phyloP scores from a whole-genome alignment of 2,329 filamentous ascomycete species.

The Gaeumannomyces sp. region DNA sequence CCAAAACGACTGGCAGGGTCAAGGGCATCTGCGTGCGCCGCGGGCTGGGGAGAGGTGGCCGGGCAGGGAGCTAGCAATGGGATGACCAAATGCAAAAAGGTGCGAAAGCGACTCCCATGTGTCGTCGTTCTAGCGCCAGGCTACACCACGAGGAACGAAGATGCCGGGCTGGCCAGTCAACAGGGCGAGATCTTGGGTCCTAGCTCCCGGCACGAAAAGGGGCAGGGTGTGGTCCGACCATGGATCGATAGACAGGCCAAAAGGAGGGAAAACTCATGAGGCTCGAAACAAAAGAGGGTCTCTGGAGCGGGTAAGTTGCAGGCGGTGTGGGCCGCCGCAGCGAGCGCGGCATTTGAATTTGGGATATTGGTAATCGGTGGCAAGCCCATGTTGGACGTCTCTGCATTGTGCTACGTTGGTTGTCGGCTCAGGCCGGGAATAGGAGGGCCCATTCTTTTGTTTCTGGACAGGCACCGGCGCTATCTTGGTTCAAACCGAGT shows the following conservation, averaged over 20 bases:
- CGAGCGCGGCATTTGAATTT: not conserved
- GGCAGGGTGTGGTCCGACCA: constrained; percentile 5
- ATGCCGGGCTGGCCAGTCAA: not conserved
- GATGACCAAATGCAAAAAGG: not conserved
- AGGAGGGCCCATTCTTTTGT: not conserved
- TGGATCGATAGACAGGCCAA: constrained; percentile 5
- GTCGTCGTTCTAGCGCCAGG: not conserved
- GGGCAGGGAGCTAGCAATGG: not conserved
- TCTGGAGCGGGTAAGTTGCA: not conserved
- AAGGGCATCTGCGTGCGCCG: not conserved
- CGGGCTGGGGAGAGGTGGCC: not conserved
- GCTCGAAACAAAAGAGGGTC: constrained; percentile 7
- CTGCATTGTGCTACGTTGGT: not conserved
- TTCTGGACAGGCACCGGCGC: not conserved
- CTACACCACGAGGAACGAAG: not conserved
- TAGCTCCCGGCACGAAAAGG: not conserved
- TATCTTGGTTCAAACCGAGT: not conserved
- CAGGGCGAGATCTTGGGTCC: too few species aligned
- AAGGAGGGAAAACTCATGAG: constrained; percentile 1
- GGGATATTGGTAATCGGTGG: not conserved
- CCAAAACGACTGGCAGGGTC: not conserved
- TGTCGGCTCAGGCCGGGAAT: not conserved
- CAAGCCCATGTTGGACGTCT: not conserved
- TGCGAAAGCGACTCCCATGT: not conserved
- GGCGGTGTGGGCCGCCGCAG: not conserved